A percentile compares a stretch with the other conserved stretches of the same genome.
Conservation (phyloP, 2,329 filamentous ascomycete genomes). For the Colletotrichum filicis region DNA sequence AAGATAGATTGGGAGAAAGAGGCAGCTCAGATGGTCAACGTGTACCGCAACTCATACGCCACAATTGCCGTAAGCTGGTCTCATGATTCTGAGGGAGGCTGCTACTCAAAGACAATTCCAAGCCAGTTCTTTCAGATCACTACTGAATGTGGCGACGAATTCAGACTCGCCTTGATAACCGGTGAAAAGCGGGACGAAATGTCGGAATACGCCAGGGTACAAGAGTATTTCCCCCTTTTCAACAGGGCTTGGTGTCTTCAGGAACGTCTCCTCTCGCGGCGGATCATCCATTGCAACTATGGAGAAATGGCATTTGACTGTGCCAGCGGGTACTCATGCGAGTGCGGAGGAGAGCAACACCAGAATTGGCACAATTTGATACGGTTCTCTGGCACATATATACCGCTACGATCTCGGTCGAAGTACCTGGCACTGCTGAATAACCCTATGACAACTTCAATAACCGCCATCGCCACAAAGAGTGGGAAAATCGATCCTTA, state of each 20-base stretch:
- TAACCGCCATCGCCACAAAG: neutral
- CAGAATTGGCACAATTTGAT: constrained; percentile 11
- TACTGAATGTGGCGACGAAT: neutral
- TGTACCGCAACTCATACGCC: constrained; percentile 1
- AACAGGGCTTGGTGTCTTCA: constrained; percentile 15
- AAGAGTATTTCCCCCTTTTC: constrained; percentile 1
- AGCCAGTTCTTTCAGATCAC: neutral
- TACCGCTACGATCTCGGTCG: neutral
- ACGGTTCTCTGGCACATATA: neutral
- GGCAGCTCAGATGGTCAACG: constrained; percentile 3
- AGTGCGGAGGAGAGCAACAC: constrained; percentile 10
- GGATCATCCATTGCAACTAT: constrained; percentile 15
- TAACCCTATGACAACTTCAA: neutral
- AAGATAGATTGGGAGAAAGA: neutral
- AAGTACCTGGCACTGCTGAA: neutral
- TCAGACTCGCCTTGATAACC: neutral
- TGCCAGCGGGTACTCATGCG: neutral
- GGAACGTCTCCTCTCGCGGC: constrained; percentile 14
- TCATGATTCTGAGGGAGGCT: neutral
- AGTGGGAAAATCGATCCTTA: constrained; percentile 5
- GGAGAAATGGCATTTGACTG: constrained; percentile 17
- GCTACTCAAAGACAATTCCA: neutral
- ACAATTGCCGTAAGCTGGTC: constrained; percentile 17
- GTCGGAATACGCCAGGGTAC: neutral
- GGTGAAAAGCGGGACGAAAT: neutral